Percentiles rank a stretch among this genome's conserved stretches.
phyloP scores from a whole-genome alignment of 2,329 filamentous ascomycete genomes.

The Colletotrichum somersetense region DNA sequence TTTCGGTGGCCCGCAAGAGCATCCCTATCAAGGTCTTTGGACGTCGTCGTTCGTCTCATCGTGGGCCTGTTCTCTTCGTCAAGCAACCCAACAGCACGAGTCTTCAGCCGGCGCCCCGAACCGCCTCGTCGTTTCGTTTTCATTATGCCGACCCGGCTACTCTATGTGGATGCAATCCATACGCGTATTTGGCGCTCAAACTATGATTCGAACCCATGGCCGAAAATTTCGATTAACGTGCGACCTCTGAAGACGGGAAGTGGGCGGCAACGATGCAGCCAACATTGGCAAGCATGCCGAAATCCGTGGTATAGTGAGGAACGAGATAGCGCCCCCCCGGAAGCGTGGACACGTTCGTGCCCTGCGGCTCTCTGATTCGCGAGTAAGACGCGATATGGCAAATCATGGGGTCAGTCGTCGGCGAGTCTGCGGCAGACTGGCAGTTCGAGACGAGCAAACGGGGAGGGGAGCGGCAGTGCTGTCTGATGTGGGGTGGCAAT shows the following conservation, averaged over 20 bases:
- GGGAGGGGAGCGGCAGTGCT: constrained; percentile 4
- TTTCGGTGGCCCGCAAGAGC: neutral
- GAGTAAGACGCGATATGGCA: constrained; percentile 25
- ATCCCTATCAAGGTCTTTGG: neutral
- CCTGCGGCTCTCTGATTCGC: constrained; percentile 27
- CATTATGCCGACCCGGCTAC: neutral
- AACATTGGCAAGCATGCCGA: constrained; percentile 39
- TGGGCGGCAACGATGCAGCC: constrained; percentile 29
- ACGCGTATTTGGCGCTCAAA: neutral
- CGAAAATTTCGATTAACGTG: neutral
- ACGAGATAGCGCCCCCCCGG: constrained; percentile 18
- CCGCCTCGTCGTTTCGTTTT: constrained; percentile 18
- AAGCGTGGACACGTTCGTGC: constrained; percentile 26
- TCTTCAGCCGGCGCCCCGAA: neutral
- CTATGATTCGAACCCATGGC: neutral
- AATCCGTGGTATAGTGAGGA: constrained; percentile 33
- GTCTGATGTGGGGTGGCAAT: constrained; percentile 40
- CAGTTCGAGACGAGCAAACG: constrained; percentile 38
- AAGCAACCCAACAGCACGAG: constrained; percentile 5
- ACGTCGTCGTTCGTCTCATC: constrained; percentile 38
- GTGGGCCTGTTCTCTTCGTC: constrained; percentile 6
- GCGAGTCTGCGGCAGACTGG: constrained; percentile 14
- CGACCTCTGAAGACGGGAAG: constrained; percentile 10
- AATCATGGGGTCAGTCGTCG: constrained; percentile 8
- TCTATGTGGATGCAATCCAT: neutral